Evolutionary conservation across 2,329 filamentous ascomycete species (phyloP).

Genomic region (Aspergillus jensenii): DNA sequence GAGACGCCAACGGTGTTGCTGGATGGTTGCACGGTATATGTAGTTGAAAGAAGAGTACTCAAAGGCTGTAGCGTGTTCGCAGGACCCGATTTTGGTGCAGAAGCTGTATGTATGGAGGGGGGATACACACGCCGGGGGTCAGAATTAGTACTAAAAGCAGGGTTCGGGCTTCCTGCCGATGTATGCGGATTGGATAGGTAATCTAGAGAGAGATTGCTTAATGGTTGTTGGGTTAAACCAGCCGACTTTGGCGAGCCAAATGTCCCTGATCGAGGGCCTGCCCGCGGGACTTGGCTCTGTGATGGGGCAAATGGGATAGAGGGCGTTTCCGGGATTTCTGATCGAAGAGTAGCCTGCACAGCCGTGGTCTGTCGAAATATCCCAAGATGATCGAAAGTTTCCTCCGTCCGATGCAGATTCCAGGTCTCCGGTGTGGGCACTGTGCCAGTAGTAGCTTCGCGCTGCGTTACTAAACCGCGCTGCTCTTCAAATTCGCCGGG

Average conservation of each 20-base stretch:
- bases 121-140: background rate
- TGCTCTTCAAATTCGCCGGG: constrained; percentile 14
- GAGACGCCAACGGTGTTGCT: background rate
- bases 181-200: background rate
- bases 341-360: background rate
- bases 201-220: constrained; percentile 6
- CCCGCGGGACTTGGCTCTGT: constrained; percentile 1
- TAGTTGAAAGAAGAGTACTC: background rate
- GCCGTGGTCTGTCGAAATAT: background rate
- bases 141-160: background rate
- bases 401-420: background rate
- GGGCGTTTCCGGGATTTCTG: constrained; percentile 26
- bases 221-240: background rate
- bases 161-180: background rate
- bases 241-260: constrained; percentile 1
- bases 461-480: background rate
- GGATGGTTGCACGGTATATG: background rate
- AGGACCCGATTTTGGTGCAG: constrained; percentile 9
- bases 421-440: background rate
- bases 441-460: background rate
- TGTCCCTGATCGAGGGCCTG: background rate
- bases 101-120: background rate
- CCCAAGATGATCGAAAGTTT: background rate
- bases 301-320: background rate
- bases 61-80: background rate